Percentiles rank a stretch among this genome's conserved stretches.
Conservation (phyloP, 257 asterid species). For the Solanum habrochaites region DNA sequence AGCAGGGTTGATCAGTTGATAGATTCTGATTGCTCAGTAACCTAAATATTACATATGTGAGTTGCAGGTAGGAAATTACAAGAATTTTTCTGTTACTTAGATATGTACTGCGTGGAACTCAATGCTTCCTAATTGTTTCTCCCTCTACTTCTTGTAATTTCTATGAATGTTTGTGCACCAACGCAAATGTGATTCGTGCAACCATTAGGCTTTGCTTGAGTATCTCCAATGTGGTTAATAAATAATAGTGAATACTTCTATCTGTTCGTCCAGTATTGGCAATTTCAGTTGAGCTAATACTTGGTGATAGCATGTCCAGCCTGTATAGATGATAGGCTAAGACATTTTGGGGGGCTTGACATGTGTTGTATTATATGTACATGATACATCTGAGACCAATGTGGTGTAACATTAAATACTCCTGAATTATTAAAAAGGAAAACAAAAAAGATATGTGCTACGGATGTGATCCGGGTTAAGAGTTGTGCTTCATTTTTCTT, state of each 20-base stretch:
- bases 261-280: not conserved
- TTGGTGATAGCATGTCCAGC: not conserved
- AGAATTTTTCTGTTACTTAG: not conserved
- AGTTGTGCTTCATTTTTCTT: not conserved
- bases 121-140: not conserved
- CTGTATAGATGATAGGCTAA: not conserved
- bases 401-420: not conserved
- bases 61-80: not conserved
- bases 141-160: not conserved
- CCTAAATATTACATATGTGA: not conserved
- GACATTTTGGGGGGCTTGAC: not conserved
- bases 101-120: not conserved
- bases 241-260: not conserved
- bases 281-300: not conserved
- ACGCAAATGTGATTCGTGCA: not conserved
- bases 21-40: not conserved
- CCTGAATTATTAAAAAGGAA: not conserved
- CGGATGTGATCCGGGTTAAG: not conserved
- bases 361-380: not conserved
- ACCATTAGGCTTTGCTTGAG: not conserved
- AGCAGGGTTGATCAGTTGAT: not conserved
- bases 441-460: not conserved
- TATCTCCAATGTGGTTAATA: not conserved
- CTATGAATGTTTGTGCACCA: not conserved
- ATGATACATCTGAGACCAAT: not conserved